Evolutionary conservation across 176 grass and related monocot species (phyloP), one percentile per base, ranked within the genome.

Genomic region (Oryza longistaminata): DNA sequence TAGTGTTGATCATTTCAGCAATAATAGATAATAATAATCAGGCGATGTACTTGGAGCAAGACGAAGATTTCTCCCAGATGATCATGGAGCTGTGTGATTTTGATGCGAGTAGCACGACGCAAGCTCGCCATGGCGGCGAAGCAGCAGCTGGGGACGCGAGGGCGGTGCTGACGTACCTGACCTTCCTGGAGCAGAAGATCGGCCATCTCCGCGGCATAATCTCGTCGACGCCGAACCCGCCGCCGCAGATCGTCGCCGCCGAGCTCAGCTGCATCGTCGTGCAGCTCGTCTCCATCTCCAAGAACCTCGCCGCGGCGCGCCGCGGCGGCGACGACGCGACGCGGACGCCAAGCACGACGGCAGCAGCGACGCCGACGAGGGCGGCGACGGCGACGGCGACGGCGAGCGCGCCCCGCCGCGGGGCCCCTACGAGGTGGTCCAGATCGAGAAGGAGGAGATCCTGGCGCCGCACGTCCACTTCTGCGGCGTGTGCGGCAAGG

Each of bases 401-500:
- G 81, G 33, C 7, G 78, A 31, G 58, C 76, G 66, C 40, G 15
- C 40, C 12, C 42, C 26, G 21, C 39, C 29, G 55, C 2, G 40
- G 3, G 71, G 71, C 9, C 35, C 73, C 62, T 93, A 90, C 68
- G 93, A 98, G 72, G 91, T 96, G 75, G 82, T 96, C 43, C 86
- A 98, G 89, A 90, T 98, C 42, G 91, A 89, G 61, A 75, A 45
- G 82, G 93, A 91, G 42, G 96, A 96, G 83, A 85, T 96, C 68
- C 83, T 99, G 1, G 91, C 96, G 67, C 88, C 92, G 71, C 93
- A 99, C 77, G 83, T 92, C 34, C 96, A 99, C 86, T 14, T 78
- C 39, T 99, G 96, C 85, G 87, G 92, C 83, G 83, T 99, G 9
- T 99, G 96, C 70, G 91, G 96, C 71, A 98, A 98, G 78, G 93